Percentiles rank a stretch among this genome's conserved stretches.
phyloP scores from a whole-genome alignment of 176 grass and related monocot genomes.

The Triticum dicoccoides region DNA sequence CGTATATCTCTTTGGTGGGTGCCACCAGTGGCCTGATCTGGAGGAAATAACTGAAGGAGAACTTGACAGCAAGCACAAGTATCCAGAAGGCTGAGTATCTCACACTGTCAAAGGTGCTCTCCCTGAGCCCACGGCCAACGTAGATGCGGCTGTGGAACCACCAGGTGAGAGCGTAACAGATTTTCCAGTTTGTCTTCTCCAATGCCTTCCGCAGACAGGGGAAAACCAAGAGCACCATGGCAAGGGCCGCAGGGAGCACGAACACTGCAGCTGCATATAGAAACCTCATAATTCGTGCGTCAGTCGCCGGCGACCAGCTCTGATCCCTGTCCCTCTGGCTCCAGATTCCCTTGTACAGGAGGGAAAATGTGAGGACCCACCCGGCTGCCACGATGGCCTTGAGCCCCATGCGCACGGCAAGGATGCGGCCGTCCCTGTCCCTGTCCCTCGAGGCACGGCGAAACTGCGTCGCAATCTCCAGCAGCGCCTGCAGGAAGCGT shows the following conservation, averaged over 20 bases:
- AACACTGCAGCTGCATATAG: constrained; percentile 62
- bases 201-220: constrained; percentile 76
- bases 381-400: constrained; percentile 62
- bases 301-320: constrained; percentile 33
- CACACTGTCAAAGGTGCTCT: constrained; percentile 61
- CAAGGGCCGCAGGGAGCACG: constrained; percentile 68
- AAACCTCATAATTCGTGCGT: constrained; percentile 44
- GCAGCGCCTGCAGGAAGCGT: constrained; percentile 72
- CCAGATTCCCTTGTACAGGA: constrained; percentile 54
- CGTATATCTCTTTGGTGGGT: constrained; percentile 67
- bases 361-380: constrained; percentile 63
- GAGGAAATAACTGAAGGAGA: constrained; percentile 82
- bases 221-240: constrained; percentile 63
- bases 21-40: constrained; percentile 82
- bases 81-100: constrained; percentile 79
- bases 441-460: constrained; percentile 45
- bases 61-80: constrained; percentile 67
- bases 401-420: constrained; percentile 72
- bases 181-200: constrained; percentile 83
- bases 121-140: constrained; percentile 79
- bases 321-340: constrained; percentile 31
- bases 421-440: constrained; percentile 57
- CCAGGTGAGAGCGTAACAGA: constrained; percentile 79
- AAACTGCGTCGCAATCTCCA: constrained; percentile 75
- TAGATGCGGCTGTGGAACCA: constrained; percentile 89